Evolutionary conservation across 495 filamentous ascomycete genomes (phyloP).

Genomic region (Penicillium coffeae): DNA sequence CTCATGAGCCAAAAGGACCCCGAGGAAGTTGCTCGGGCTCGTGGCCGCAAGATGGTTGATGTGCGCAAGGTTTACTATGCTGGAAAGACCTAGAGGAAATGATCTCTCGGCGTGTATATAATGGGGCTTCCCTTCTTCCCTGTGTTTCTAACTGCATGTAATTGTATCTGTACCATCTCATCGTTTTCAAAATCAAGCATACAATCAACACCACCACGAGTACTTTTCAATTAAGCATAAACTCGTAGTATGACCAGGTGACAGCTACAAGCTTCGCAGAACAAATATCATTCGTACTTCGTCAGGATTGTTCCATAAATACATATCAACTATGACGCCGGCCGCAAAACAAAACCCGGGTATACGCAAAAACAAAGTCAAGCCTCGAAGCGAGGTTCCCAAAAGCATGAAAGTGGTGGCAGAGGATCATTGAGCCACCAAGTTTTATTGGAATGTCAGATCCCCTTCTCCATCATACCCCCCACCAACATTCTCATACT

Average conservation of each 20-base stretch:
- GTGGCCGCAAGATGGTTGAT: slow-evolving; percentile 93
- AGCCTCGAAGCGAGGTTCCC: neutral
- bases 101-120: slow-evolving; percentile 38
- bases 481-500: slow-evolving; percentile 25
- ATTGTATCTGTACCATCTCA: slow-evolving; percentile 22
- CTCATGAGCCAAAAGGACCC: slow-evolving; percentile 78
- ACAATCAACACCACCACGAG: slow-evolving; percentile 1
- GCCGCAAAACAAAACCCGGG: slow-evolving; percentile 7
- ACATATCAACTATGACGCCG: too few species aligned
- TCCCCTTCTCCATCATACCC: slow-evolving; percentile 31
- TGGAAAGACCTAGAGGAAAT: slow-evolving; percentile 52
- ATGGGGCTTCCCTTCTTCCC: slow-evolving; percentile 27
- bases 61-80: slow-evolving; percentile 96
- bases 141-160: slow-evolving; percentile 30
- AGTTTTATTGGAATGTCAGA: slow-evolving; percentile 31
- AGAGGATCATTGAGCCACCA: slow-evolving; percentile 1
- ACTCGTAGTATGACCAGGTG: neutral
- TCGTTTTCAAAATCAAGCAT: slow-evolving; percentile 15
- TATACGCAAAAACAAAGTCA: slow-evolving; percentile 7
- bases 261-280: too few species aligned
- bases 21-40: slow-evolving; percentile 78
- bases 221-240: neutral
- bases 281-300: too few species aligned
- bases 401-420: neutral
- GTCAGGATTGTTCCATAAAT: too few species aligned